Evolutionary conservation across 306 rosid genomes (phyloP).

Genomic region (Corylus heterophylla): DNA sequence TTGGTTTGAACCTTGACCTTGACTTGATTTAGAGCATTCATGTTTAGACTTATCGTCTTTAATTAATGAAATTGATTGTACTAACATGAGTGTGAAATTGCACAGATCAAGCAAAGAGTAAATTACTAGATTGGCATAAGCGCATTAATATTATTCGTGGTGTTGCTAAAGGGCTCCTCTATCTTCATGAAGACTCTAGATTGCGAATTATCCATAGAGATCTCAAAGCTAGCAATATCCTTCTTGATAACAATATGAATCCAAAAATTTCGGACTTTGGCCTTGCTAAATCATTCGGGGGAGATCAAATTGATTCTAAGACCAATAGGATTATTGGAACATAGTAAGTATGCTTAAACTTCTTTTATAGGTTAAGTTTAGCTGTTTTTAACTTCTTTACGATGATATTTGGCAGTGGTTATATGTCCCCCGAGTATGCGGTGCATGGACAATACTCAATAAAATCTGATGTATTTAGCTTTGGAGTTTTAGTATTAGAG

Average conservation of each 20-base stretch:
- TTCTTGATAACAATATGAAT: conserved; percentile 51
- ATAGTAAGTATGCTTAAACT: conserved; percentile 33
- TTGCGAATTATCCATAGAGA: no score
- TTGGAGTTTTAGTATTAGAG: conserved; percentile 49
- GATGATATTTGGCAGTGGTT: conserved; percentile 37
- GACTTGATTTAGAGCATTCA: not conserved
- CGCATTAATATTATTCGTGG: no score
- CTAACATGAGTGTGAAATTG: no score
- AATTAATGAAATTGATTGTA: no score
- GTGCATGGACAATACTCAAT: conserved; percentile 38
- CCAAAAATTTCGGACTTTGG: conserved; percentile 74
- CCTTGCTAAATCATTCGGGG: conserved; percentile 48
- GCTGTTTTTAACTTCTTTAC: not conserved
- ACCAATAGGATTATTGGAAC: conserved; percentile 55
- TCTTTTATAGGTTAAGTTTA: not conserved
- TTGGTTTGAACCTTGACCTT: conserved; percentile 30
- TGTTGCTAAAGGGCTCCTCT: no score
- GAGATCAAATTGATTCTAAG: conserved; percentile 41
- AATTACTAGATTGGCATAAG: no score
- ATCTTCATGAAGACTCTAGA: no score
- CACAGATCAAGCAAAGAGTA: no score
- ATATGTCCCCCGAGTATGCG: conserved; percentile 55
- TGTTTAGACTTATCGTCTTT: not conserved
- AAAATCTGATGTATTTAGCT: conserved; percentile 51
- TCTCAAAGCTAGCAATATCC: conserved; percentile 53